Conservation (phyloP, 2,329 filamentous ascomycete species). For the Aspergillus hiratsukae region DNA sequence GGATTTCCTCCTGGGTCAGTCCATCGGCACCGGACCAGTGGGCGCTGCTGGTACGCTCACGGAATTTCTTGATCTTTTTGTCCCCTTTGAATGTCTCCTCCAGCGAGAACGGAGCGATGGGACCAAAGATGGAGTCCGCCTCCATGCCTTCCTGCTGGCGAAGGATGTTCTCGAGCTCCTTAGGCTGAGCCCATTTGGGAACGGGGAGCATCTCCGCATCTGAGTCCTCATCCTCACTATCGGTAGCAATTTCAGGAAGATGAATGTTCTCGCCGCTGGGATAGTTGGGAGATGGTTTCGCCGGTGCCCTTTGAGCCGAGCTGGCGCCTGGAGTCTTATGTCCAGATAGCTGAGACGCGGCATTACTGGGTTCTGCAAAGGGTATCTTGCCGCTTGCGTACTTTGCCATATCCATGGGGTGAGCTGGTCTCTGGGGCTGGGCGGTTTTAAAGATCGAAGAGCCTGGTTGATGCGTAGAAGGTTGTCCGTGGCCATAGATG, state of each 20-base stretch:
- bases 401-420: conserved; percentile 80
- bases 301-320: conserved; percentile 31
- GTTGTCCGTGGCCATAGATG: conserved; percentile 36
- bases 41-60: conserved; percentile 85
- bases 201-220: conserved; percentile 59
- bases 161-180: conserved; percentile 71
- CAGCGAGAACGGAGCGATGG: conserved; percentile 83
- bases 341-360: conserved; percentile 40
- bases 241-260: conserved; percentile 90
- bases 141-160: conserved; percentile 69
- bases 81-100: conserved; percentile 93
- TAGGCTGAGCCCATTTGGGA: conserved; percentile 84
- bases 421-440: conserved; percentile 57
- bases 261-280: conserved; percentile 86
- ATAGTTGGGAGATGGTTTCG: conserved; percentile 75
- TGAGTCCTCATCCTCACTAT: conserved; percentile 81
- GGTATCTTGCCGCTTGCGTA: conserved; percentile 85
- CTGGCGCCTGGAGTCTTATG: conserved; percentile 65
- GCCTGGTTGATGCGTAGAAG: conserved; percentile 27
- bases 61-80: conserved; percentile 84
- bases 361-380: conserved; percentile 68
- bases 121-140: conserved; percentile 86
- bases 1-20: conserved; percentile 82
- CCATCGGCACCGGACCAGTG: conserved; percentile 83
- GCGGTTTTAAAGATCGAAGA: conserved; percentile 39